Evolutionary conservation across 2,329 filamentous ascomycete genomes (phyloP), one percentile per base, ranked within the genome.

Genomic region (Gremmenia infestans): DNA sequence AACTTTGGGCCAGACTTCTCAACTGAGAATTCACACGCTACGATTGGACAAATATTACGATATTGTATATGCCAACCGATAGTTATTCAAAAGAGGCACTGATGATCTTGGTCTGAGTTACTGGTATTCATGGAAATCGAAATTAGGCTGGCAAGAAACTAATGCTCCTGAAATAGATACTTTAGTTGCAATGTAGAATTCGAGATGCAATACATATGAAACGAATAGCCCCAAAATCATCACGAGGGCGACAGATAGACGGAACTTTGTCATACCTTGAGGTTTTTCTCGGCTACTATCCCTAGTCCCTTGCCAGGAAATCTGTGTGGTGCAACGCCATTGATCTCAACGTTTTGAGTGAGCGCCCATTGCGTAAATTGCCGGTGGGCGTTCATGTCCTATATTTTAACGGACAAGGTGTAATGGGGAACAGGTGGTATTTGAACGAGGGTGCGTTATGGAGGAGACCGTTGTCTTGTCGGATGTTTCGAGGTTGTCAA

Each of bases 271-370:
- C 66, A 66, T 73, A 89, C 88, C 73, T 87, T 74, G 58, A 94
- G 78, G 14, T 79, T 73, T 28, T 80, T 78, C 12, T 82, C 85
- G 5, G 90, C 87, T 50, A 92, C 78, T 55, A 96, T 84, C 48
- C 92, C 91, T 52, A 94, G 80, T 28, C 91, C 91, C 53, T 88
- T 80, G 1, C 85, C 87, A 5, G 85, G 81, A 15, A 96, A 84
- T 40, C 76, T 76, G 42, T 83, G 79, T 5, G 90, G 85, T 2
- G 76, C 75, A 48, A 95, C 82, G 28, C 85, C 85, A 64, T 86
- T 78, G 62, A 91, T 80, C 37, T 78, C 72, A 28, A 95, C 80
- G 14, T 88, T 88, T 55, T 83, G 78, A 1, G 73, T 71, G 45
- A 76, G 69, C 1, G 87, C 86, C 89, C 91, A 96, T 57, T 78